These are phyloP conservation scores for Triangularia setosa DNA, from an alignment of 2,329 filamentous ascomycete species.

Conservation along the genomic window DNA sequence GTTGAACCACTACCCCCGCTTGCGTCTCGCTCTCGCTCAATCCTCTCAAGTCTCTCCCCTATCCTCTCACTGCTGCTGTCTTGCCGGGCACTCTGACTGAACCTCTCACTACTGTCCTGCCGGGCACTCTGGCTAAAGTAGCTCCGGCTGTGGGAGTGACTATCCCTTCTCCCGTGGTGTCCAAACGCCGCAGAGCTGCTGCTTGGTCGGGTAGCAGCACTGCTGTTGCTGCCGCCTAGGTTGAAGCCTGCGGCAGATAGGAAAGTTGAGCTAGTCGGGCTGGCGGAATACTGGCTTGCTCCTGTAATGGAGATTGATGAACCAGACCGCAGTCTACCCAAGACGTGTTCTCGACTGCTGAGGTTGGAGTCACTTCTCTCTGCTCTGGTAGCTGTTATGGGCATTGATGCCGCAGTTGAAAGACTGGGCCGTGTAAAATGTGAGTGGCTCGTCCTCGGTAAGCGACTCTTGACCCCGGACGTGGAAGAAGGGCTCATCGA, in stretches of 20 bases:
- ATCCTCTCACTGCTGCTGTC: not conserved
- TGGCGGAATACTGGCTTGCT: conserved; percentile 8
- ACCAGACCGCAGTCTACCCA: conserved; percentile 22
- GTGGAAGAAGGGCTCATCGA: conserved; percentile 1
- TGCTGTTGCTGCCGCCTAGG: not conserved
- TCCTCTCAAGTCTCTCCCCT: not conserved
- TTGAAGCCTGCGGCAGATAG: not conserved
- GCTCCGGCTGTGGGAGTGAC: not conserved
- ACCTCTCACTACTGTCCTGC: not conserved
- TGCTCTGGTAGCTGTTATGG: conserved; percentile 5
- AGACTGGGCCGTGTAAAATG: conserved; percentile 29
- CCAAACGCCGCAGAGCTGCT: not conserved
- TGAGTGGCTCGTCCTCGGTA: conserved; percentile 29
- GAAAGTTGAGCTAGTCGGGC: not conserved
- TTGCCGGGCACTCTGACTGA: not conserved
- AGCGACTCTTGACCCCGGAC: conserved; percentile 25
- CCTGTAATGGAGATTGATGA: conserved; percentile 24
- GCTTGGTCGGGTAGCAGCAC: not conserved
- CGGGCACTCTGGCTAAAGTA: not conserved
- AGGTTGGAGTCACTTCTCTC: conserved; percentile 17
- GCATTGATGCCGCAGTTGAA: conserved; percentile 18
- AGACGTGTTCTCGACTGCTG: conserved; percentile 27
- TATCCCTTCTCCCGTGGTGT: not conserved
- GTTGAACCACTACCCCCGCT: not conserved
- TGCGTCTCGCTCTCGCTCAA: not conserved